Evolutionary conservation across 139 green algal genomes (phyloP).

Genomic region (Picochlorum sp.): DNA sequence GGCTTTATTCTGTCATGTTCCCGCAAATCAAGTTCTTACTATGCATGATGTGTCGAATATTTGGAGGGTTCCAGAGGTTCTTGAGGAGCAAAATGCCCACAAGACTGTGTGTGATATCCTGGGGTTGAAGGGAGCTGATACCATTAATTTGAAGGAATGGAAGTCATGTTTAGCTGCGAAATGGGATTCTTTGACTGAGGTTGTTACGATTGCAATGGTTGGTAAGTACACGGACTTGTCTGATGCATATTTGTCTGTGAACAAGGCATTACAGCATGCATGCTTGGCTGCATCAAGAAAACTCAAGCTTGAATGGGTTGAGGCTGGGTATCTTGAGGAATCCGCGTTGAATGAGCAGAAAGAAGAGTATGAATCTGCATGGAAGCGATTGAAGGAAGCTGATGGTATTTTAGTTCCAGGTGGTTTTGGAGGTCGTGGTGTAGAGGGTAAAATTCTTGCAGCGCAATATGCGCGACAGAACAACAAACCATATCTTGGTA

Average conservation of each 20-base stretch:
- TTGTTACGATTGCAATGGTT: constrained; percentile 81
- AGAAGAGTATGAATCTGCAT: constrained; percentile 41
- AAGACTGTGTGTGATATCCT: constrained; percentile 64
- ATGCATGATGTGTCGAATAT: constrained; percentile 98
- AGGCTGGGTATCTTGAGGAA: constrained; percentile 79
- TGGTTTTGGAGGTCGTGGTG: constrained; percentile 84
- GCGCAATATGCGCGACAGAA: constrained; percentile 76
- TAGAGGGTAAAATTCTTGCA: constrained; percentile 92
- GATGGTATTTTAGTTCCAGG: constrained; percentile 93
- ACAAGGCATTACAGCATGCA: constrained; percentile 96
- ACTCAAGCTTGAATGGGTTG: constrained; percentile 87
- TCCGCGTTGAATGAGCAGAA: constrained; percentile 32
- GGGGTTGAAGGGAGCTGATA: constrained; percentile 35
- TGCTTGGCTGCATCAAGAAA: constrained; percentile 78
- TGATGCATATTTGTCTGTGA: constrained; percentile 93
- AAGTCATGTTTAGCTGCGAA: constrained; percentile 61
- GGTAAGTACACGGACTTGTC: constrained; percentile 95
- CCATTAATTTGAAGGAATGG: constrained; percentile 61
- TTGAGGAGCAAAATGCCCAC: constrained; percentile 76
- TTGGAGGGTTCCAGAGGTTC: constrained; percentile 79
- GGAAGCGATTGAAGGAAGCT: constrained; percentile 44
- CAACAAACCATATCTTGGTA: constrained; percentile 88
- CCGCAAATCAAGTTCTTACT: constrained; percentile 71
- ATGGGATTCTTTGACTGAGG: constrained; percentile 56
- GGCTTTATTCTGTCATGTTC: constrained; percentile 94